Percentiles rank a stretch among this genome's conserved stretches.
These are phyloP conservation scores for Oryza officinalis DNA, from an alignment of 176 grass and related monocot species.

Conservation along the genomic window DNA sequence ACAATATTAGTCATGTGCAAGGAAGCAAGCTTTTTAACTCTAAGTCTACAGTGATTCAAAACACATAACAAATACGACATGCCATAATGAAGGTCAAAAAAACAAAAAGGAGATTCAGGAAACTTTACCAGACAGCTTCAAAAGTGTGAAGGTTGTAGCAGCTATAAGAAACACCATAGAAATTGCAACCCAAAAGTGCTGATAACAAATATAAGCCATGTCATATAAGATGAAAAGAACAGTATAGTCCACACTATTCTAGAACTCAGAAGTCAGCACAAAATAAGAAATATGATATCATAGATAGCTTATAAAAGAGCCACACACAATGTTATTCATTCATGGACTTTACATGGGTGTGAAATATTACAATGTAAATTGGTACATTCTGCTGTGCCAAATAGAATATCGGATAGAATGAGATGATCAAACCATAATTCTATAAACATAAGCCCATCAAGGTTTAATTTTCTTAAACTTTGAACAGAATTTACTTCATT, in stretches of 20 bases:
- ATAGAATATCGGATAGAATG: constrained; percentile 25
- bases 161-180: constrained; percentile 99
- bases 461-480: constrained; percentile 5
- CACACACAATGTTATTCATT: neutral
- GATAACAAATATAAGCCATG: constrained; percentile 27
- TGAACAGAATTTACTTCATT: neutral
- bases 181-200: constrained; percentile 98
- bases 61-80: neutral
- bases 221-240: constrained; percentile 39
- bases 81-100: neutral
- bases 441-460: neutral
- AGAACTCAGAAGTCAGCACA: neutral
- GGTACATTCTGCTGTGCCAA: neutral
- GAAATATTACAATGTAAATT: neutral
- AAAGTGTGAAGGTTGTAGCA: constrained; percentile 81
- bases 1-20: neutral
- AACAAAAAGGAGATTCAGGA: constrained; percentile 5
- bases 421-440: constrained; percentile 15
- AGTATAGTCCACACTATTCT: neutral
- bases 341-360: neutral
- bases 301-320: neutral
- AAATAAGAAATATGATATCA: constrained; percentile 16
- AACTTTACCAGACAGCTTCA: constrained; percentile 80
- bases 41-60: neutral
- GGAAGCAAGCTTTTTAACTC: neutral